A percentile compares a stretch with the other conserved stretches of the same genome.
Conservation (phyloP, 306 rosid species). For the Glycine soja region DNA sequence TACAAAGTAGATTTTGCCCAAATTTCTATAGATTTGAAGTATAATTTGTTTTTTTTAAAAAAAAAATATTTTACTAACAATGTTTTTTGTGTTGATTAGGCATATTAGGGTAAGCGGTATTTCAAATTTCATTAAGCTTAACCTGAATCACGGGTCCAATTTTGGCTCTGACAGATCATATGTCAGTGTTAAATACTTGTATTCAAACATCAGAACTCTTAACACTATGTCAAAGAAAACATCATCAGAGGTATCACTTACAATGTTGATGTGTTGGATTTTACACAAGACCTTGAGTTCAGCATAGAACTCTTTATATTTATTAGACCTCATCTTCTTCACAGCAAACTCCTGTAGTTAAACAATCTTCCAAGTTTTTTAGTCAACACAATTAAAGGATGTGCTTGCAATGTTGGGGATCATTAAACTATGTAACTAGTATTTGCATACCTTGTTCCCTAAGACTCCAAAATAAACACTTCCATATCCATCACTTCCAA, state of each 20-base stretch:
- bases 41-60: no score
- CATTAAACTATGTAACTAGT: constrained; percentile 21
- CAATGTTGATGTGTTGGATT: constrained; percentile 65
- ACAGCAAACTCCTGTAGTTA: constrained; percentile 74
- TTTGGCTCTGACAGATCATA: no score
- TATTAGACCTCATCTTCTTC: constrained; percentile 76
- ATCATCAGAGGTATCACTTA: constrained; percentile 44
- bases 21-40: no score
- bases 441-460: constrained; percentile 58
- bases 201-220: no score
- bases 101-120: no score
- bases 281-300: constrained; percentile 74
- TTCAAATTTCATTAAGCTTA: no score
- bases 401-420: not conserved
- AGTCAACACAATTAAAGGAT: not conserved
- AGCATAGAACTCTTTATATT: constrained; percentile 76
- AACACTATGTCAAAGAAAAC: no score
- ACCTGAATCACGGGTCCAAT: no score
- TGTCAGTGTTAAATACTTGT: no score
- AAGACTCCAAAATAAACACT: constrained; percentile 66
- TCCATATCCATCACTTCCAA: constrained; percentile 82
- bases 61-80: no score
- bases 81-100: no score
- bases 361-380: constrained; percentile 32
- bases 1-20: no score